Evolutionary conservation across 495 filamentous ascomycete genomes (phyloP), one percentile per base, ranked within the genome.

Genomic region (Pyrenula aspistea): DNA sequence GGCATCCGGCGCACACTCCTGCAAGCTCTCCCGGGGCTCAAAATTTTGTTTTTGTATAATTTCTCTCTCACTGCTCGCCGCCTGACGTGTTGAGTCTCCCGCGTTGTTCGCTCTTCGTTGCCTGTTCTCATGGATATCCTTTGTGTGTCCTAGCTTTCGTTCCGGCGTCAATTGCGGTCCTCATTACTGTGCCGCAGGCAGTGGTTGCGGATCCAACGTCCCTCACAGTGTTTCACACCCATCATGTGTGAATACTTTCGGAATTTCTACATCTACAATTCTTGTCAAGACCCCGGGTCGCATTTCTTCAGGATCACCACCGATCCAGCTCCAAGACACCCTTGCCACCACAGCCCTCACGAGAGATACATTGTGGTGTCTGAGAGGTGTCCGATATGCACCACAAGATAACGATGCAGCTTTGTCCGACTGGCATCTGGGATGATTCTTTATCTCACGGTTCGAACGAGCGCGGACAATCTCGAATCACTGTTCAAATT

Each of bases 221-320:
- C 8, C 19, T 48, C 19, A 11, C 19, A 11, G 11, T 48, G 11
- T 11, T 52, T 21, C 19, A 8, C 50, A 8, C 19, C 8, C 70
- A 77, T 65, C 58, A 90, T 90, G 86, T 90, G 86, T 76, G 80
- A 87, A 71, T 85, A 83, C 66, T 85, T 80, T 68, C 85, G 84
- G 62, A 87, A 86, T 68, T 88, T 82, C 65, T 87, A 87, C 68
- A 83, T 90, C 72, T 87, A 87, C 72, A 84, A 82, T 55, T 74
- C 76, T 21, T 90, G 86, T 62, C 69, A 75, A 47, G 80, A 87
- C 57, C 85, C 83, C 11, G 75, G 76, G 54, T 72, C 77, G 15
- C 86, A 90, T 68, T 86, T 87, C 67, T 79, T 86, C 63, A 73
- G 79, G 56, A 87, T 83, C 11, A 76, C 76, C 4, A 63, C 83